Percentiles rank a stretch among this genome's conserved stretches.
phyloP scores from a whole-genome alignment of 1,284 basidiomycete genomes.

The Microbotryum violaceum region DNA sequence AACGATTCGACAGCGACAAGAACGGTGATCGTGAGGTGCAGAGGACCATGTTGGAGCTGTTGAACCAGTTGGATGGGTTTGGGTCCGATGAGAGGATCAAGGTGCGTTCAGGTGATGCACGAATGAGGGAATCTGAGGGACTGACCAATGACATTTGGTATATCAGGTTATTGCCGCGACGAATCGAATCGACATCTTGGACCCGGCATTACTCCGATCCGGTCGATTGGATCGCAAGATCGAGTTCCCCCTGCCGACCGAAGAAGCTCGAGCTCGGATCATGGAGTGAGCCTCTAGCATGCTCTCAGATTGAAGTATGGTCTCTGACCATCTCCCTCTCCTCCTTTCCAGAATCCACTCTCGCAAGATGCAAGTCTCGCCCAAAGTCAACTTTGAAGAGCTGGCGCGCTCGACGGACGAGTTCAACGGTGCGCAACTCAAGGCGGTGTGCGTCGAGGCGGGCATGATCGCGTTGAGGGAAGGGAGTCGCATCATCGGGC shows the following conservation, averaged over 20 bases:
- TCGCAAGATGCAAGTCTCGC: slow-evolving; percentile 80
- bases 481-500: slow-evolving; percentile 77
- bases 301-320: neutral
- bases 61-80: slow-evolving; percentile 78
- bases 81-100: slow-evolving; percentile 95
- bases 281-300: slow-evolving; percentile 45
- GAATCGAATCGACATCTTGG: slow-evolving; percentile 96
- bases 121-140: neutral
- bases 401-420: slow-evolving; percentile 66
- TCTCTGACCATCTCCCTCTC: neutral
- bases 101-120: slow-evolving; percentile 46
- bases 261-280: slow-evolving; percentile 63
- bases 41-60: slow-evolving; percentile 94
- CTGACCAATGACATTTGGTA: neutral
- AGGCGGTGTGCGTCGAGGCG: slow-evolving; percentile 87
- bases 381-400: slow-evolving; percentile 68
- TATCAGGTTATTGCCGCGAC: slow-evolving; percentile 91
- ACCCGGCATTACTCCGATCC: slow-evolving; percentile 66
- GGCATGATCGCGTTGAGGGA: slow-evolving; percentile 97
- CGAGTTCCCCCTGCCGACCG: slow-evolving; percentile 70
- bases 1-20: slow-evolving; percentile 96
- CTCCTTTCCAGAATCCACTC: slow-evolving; percentile 54
- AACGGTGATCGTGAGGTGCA: slow-evolving; percentile 98
- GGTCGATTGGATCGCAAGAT: slow-evolving; percentile 71
- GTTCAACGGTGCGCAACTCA: slow-evolving; percentile 63